Evolutionary conservation across 2,329 filamentous ascomycete species (phyloP), one percentile per base, ranked within the genome.

Genomic region (Fusarium domesticum): DNA sequence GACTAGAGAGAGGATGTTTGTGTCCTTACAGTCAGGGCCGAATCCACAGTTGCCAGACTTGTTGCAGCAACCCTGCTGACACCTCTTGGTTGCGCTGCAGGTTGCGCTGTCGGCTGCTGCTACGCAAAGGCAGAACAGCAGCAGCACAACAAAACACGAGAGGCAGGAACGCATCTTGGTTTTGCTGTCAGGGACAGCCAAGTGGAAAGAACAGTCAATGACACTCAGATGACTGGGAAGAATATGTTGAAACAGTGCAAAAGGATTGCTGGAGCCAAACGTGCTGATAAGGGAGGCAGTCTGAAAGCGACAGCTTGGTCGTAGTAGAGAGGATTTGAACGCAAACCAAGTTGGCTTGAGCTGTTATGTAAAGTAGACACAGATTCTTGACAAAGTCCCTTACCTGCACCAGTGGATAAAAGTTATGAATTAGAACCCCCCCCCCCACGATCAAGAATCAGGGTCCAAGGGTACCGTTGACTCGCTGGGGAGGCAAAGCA

Each of bases 21-120:
- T 34, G 3, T 40, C 4, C 45, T 37, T 44, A 44, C 35, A 47
- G 17, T 50, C 32, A 4, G 41, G 41, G 15, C 48, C 44, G 39
- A 45, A 45, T 14, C 48, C 44, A 32, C 44, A 50, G 40, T 35
- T 37, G 4, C 41, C 41, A 32, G 28, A 45, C 20, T 47, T 47
- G 7, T 39, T 44, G 17, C 41, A 50, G 23, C 38, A 47, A 11
- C 47, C 41, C 1, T 41, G 12, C 11, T 44, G 18, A 36, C 41
- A 50, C 16, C 19, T 8, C 15, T 19, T 47, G 14, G 46, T 48
- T 3, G 35, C 25, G 28, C 46, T 48, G 46, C 39, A 48, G 15
- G 46, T 48, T 15, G 35, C 31, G 23, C 33, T 19, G 31, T 35
- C 19, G 17, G 32, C 46, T 6, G 38, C 38, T 41, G 35, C 46